A percentile compares a stretch with the other conserved stretches of the same genome.
Evolutionary conservation across 1,284 basidiomycete genomes (phyloP).

Genomic region (Pseudozyma tsukubaensis): DNA sequence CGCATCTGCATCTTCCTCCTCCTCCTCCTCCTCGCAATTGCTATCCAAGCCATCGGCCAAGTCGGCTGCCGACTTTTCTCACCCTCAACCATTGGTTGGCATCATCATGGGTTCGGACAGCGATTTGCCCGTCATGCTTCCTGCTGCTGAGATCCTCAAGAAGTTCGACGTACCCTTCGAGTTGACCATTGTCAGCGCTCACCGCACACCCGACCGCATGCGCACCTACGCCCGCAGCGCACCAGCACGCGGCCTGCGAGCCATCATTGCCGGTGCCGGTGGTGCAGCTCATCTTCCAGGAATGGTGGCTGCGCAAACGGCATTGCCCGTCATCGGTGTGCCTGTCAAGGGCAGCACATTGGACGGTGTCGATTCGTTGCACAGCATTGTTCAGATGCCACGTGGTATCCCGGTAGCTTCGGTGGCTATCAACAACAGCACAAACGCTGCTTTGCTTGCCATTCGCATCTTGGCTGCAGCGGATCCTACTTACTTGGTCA

Average conservation of each 20-base stretch:
- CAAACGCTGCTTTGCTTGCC: constrained; percentile 91
- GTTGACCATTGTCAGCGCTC: constrained; percentile 93
- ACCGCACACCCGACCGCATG: constrained; percentile 90
- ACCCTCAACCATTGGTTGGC: constrained; percentile 83
- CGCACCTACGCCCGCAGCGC: constrained; percentile 85
- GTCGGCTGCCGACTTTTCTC: constrained; percentile 69
- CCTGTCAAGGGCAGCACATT: constrained; percentile 94
- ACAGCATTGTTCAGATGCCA: constrained; percentile 99
- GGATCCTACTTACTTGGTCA: constrained; percentile 76
- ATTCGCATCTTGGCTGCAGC: constrained; percentile 83
- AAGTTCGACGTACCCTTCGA: constrained; percentile 88
- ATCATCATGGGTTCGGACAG: constrained; percentile 99
- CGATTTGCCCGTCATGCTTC: constrained; percentile 92
- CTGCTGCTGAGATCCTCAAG: constrained; percentile 86
- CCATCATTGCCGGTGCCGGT: constrained; percentile 93
- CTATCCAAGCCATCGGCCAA: constrained; percentile 66
- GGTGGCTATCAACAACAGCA: constrained; percentile 95
- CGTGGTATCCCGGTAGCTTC: constrained; percentile 96
- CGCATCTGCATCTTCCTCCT: constrained; percentile 14
- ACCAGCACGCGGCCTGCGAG: constrained; percentile 78
- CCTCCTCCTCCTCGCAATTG: constrained; percentile 6
- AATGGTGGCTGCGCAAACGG: constrained; percentile 95
- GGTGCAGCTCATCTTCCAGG: constrained; percentile 97
- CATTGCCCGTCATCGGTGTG: constrained; percentile 93
- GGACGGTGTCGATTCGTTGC: constrained; percentile 94